A percentile compares a stretch with the other conserved stretches of the same genome.
Evolutionary conservation across 2,329 filamentous ascomycete genomes (phyloP).

Genomic region (Penicillium oxalicum): DNA sequence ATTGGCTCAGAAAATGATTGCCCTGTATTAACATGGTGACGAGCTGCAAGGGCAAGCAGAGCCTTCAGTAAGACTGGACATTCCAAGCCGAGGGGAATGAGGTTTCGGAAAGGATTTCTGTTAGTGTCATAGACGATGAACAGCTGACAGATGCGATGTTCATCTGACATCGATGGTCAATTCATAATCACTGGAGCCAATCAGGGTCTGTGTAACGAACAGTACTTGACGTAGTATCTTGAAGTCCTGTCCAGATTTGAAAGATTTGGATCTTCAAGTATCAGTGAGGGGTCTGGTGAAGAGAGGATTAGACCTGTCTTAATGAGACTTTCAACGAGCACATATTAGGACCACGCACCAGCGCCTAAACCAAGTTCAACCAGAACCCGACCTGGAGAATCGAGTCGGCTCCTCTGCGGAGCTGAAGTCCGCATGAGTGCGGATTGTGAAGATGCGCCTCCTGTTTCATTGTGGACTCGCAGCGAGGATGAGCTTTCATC

Average conservation of each 20-base stretch:
- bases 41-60: conserved; percentile 30
- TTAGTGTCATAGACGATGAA: conserved; percentile 33
- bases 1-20: conserved; percentile 18
- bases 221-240: conserved; percentile 32
- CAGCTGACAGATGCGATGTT: conserved; percentile 32
- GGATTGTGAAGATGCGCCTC: no score
- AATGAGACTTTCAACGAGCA: background rate
- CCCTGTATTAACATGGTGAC: conserved; percentile 28
- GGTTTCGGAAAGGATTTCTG: conserved; percentile 29
- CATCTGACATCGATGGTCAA: conserved; percentile 19
- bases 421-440: background rate
- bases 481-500: background rate
- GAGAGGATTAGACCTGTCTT: background rate
- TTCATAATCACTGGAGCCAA: background rate
- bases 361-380: background rate
- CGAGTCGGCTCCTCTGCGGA: background rate
- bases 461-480: background rate
- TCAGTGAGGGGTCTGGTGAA: conserved; percentile 5
- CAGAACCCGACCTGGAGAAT: background rate
- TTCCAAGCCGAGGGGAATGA: conserved; percentile 27
- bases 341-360: background rate
- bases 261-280: conserved; percentile 13
- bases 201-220: conserved; percentile 12
- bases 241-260: conserved; percentile 11
- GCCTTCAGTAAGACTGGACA: conserved; percentile 27